Evolutionary conservation across 805 yeast species (phyloP).

Genomic region (Suhomyces faveliae): DNA sequence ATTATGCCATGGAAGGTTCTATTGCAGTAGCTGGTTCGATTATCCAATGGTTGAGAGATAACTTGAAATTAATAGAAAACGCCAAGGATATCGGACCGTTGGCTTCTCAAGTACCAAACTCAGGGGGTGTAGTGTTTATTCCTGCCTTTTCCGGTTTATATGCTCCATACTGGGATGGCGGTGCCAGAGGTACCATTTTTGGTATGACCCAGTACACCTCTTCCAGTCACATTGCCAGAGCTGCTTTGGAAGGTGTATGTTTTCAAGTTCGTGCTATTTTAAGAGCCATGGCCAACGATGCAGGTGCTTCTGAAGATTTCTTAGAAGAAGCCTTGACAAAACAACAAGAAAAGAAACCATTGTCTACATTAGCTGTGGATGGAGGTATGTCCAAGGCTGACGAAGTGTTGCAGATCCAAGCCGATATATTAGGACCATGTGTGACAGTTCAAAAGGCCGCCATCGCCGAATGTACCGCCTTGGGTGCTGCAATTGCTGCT

Average conservation of each 20-base stretch:
- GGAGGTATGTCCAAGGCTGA: conserved; percentile 94
- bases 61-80: conserved; percentile 73
- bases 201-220: conserved; percentile 92
- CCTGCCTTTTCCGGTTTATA: conserved; percentile 93
- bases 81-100: conserved; percentile 89
- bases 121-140: conserved; percentile 92
- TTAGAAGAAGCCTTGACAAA: conserved; percentile 50
- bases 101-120: conserved; percentile 74
- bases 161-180: conserved; percentile 95
- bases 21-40: conserved; percentile 95
- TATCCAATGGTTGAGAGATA: conserved; percentile 92
- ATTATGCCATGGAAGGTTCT: conserved; percentile 91
- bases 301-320: conserved; percentile 60
- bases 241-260: conserved; percentile 93
- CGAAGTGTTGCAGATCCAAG: conserved; percentile 91
- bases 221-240: conserved; percentile 89
- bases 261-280: conserved; percentile 89
- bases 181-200: conserved; percentile 87
- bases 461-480: conserved; percentile 87
- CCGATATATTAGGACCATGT: conserved; percentile 87
- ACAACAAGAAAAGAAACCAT: conserved; percentile 44
- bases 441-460: conserved; percentile 77
- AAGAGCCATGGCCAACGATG: conserved; percentile 85
- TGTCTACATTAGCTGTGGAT: conserved; percentile 71
- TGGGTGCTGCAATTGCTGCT: conserved; percentile 96